Evolutionary conservation across 306 rosid species (phyloP).

Genomic region (Glycyrrhiza uralensis): DNA sequence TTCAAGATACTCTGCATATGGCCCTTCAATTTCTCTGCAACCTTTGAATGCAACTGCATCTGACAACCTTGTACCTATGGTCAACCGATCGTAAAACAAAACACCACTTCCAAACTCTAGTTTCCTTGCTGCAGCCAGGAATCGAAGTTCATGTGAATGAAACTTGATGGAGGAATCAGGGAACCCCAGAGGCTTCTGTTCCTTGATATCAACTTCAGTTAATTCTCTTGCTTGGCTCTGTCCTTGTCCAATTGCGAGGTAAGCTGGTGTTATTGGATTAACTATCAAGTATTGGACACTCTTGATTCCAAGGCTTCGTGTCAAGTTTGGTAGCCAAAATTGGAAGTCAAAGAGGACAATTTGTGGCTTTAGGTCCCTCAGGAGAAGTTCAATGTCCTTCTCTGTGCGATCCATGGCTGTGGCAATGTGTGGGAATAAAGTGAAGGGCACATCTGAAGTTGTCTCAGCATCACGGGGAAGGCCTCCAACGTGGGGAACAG

Average conservation of each 20-base stretch:
- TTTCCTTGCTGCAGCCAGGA: neutral
- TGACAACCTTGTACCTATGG: neutral
- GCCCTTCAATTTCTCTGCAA: slow-evolving; percentile 17
- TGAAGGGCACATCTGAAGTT: slow-evolving; percentile 18
- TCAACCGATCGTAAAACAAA: neutral
- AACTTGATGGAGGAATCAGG: slow-evolving; percentile 18
- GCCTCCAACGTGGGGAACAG: slow-evolving; percentile 18
- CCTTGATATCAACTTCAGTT: slow-evolving; percentile 5
- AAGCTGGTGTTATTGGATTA: neutral
- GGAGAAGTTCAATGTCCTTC: neutral
- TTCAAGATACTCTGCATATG: slow-evolving; percentile 5
- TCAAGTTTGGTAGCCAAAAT: slow-evolving; percentile 19
- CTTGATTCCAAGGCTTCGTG: slow-evolving; percentile 17
- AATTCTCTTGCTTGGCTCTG: neutral
- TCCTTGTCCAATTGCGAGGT: neutral
- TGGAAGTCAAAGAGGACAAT: slow-evolving; percentile 25
- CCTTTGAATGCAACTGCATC: slow-evolving; percentile 25
- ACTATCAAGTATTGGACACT: neutral
- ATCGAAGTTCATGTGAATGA: neutral
- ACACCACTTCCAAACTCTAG: slow-evolving; percentile 14
- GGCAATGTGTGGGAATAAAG: neutral
- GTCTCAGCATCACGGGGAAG: slow-evolving; percentile 24
- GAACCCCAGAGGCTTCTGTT: neutral
- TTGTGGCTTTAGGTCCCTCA: neutral
- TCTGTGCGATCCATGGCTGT: slow-evolving; percentile 25